phyloP scores from a whole-genome alignment of 495 filamentous ascomycete species.

The Penicillium flavigenum region DNA sequence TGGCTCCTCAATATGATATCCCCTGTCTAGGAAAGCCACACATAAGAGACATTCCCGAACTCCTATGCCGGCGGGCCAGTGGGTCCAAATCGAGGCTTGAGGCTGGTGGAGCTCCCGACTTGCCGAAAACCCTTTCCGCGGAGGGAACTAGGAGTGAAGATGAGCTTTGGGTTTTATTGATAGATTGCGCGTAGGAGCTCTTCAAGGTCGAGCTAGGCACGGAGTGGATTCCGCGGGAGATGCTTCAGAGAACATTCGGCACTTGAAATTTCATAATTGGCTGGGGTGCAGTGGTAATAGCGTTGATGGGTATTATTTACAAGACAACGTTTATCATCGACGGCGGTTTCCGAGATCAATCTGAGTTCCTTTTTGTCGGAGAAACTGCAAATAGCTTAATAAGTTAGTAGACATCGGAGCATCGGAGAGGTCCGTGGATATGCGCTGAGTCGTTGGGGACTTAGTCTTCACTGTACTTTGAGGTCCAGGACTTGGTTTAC shows the following conservation, averaged over 20 bases:
- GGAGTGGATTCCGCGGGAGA: background rate
- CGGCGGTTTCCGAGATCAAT: background rate
- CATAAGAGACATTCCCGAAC: background rate
- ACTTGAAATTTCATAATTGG: background rate
- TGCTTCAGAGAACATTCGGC: background rate
- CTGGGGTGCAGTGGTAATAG: background rate
- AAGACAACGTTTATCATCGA: background rate
- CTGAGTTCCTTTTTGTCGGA: background rate
- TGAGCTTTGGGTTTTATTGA: background rate
- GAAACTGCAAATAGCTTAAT: background rate
- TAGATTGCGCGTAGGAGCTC: background rate
- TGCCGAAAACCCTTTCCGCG: constrained; percentile 8
- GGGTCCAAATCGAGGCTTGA: background rate
- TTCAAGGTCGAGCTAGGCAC: background rate
- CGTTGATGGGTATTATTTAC: no score
- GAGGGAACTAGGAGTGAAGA: background rate
- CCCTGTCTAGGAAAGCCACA: background rate
- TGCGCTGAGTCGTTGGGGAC: background rate
- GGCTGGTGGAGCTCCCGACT: constrained; percentile 7
- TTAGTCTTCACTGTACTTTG: constrained; percentile 13
- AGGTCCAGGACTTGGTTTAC: constrained; percentile 13
- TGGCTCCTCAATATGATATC: background rate
- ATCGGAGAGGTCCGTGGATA: constrained; percentile 14
- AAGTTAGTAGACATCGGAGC: constrained; percentile 10
- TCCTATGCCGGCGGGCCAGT: constrained; percentile 2